Evolutionary conservation across 768 basidiomycete species (phyloP), one percentile per base, ranked within the genome.

Genomic region (Phaeotremella fagi): DNA sequence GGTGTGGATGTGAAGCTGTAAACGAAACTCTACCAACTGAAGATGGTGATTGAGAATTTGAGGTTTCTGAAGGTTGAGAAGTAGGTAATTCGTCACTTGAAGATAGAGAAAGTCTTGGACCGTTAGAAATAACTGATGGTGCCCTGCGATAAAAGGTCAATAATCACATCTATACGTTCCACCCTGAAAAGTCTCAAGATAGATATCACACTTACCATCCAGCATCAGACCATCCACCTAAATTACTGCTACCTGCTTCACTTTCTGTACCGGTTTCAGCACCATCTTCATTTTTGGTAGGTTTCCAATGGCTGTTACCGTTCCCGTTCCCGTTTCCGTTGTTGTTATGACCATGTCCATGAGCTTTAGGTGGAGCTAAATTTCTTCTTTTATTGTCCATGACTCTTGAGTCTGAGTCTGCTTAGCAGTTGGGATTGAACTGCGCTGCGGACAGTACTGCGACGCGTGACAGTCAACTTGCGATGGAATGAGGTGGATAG

Each of bases 211-310:
- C 66, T 43, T 45, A 69, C 67, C 67, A 69, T 49, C 64, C 67
- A 3, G 44, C 50, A 45, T 66, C 64, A 45, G 67, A 69, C 67
- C 67, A 68, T 5, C 61, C 66, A 9, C 33, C 33, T 41, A 58
- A 60, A 26, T 60, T 53, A 28, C 59, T 63, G 24, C 60, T 60
- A 41, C 63, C 63, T 1, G 58, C 63, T 28, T 68, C 64, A 23
- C 61, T 60, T 25, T 60, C 52, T 23, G 64, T 63, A 11, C 50
- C 38, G 23, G n/a, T 47, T 26, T 48, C 25, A n/a, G 48, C 53
- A 12, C 54, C 59, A 18, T 48, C 59, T 9, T 52, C 52, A 15
- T 31, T 18, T 16, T 22, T 23, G 6, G n/a, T 18, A 46, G 25
- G 26, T 24, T 18, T 41, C 38, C 38, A 41, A 18, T 18, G 14